Percentiles rank a stretch among this genome's conserved stretches.
Conservation (phyloP, 2,329 filamentous ascomycete species). For the Hypoxylon sp. region DNA sequence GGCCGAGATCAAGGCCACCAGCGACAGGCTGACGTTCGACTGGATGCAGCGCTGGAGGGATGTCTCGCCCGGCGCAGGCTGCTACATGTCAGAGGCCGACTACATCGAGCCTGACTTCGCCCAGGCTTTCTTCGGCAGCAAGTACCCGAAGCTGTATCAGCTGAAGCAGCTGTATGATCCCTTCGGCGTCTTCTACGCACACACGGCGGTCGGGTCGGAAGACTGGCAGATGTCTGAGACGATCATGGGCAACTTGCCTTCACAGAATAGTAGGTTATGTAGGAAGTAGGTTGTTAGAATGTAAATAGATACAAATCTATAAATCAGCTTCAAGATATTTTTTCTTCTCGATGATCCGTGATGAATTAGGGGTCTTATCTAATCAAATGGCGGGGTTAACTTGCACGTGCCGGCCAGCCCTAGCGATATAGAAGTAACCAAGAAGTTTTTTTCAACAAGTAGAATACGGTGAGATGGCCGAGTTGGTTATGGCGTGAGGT, state of each 20-base stretch:
- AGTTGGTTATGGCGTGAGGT: conserved; percentile 52
- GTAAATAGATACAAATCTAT: neutral
- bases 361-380: neutral
- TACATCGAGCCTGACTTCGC: conserved; percentile 44
- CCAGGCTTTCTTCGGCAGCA: conserved; percentile 44
- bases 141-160: conserved; percentile 40
- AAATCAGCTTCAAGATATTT: neutral
- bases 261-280: conserved; percentile 40
- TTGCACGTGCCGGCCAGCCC: no score
- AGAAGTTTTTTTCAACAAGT: neutral
- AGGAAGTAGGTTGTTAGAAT: conserved; percentile 28
- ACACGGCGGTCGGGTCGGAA: conserved; percentile 46
- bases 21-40: conserved; percentile 47
- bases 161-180: conserved; percentile 46
- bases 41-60: conserved; percentile 50
- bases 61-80: conserved; percentile 40
- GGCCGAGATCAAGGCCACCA: conserved; percentile 42
- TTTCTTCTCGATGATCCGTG: no score
- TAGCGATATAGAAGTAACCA: no score
- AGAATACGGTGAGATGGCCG: conserved; percentile 47
- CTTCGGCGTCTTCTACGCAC: conserved; percentile 44
- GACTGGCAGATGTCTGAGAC: conserved; percentile 41
- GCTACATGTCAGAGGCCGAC: conserved; percentile 46
- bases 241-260: conserved; percentile 39
- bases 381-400: neutral